A percentile compares a stretch with the other conserved stretches of the same genome.
Conservation (phyloP, 345 rosid genomes). For the Eucalyptus shirleyi region DNA sequence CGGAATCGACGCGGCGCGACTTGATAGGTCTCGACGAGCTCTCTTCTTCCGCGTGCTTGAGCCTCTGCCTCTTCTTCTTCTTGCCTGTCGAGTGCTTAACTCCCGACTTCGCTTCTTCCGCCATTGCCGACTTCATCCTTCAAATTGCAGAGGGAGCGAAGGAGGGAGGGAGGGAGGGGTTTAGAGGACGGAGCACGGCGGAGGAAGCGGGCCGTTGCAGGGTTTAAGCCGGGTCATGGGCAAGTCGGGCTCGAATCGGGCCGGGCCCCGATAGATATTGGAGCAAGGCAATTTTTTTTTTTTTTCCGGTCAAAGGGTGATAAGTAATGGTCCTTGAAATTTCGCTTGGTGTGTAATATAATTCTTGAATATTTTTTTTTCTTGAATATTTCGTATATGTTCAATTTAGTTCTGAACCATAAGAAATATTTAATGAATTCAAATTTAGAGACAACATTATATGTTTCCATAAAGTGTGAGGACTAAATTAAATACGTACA, state of each 20-base stretch:
- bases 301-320: too few species aligned
- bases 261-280: not conserved
- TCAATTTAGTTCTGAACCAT: too few species aligned
- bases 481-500: rapidly evolving
- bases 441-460: too few species aligned
- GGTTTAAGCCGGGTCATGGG: not conserved
- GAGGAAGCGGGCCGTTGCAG: not conserved
- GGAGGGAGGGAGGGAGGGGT: not conserved
- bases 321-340: rapidly evolving
- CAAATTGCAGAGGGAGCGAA: slow-evolving; percentile 4
- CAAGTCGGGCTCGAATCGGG: not conserved
- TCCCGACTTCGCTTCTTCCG: not conserved
- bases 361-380: rapidly evolving
- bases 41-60: not conserved
- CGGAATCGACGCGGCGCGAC: slow-evolving; percentile 1
- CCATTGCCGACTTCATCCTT: not conserved
- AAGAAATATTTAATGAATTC: too few species aligned
- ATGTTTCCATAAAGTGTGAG: rapidly evolving
- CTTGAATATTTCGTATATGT: rapidly evolving
- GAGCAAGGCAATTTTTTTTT: not conserved
- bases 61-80: slow-evolving; percentile 36
- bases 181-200: not conserved
- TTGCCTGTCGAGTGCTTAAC: not conserved
- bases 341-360: rapidly evolving
- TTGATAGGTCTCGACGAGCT: slow-evolving; percentile 4